Base-by-base conservation (phyloP, 1,284 basidiomycete species). In the Pascua sp. region DNA sequence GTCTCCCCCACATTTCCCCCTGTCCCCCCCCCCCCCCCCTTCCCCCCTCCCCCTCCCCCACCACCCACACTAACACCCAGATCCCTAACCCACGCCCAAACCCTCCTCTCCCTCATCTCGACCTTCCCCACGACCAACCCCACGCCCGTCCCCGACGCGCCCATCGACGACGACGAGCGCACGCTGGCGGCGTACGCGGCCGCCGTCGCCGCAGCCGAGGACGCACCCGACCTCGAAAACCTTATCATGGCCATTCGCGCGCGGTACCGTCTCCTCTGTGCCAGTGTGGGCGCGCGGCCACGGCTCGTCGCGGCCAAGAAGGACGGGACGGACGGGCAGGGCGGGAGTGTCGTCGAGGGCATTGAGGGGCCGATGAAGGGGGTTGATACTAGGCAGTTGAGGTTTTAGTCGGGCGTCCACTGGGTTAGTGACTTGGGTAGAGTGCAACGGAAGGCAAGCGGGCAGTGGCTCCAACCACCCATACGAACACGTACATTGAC, bases 161-260 rank as follows among this genome's bases (percentile, higher is more conserved):
- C 37, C 42, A 3, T 44, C 49, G 44, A 56, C 40, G 11, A 50
- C 49, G 15, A 42, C 54, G n/a, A 32, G 41, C 49, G 48, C 47
- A 36, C 47, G 43, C n/a, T 18, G 17, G 45, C 32, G 12, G n/a
- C 36, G 9, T 7, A 38, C 11, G 45, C 37, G 1, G 43, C 18
- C 5, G 58, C 43, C 0, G 44, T 39, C 2, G 45, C 16, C 15
- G 43, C 24, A 0, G 46, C 42, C 8, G 51, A 43, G 12, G 53
- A 49, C 10, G 44, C 53, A 5, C 51, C 49, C 1, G 85, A 88
- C 45, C 65, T 91, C 36, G 78, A 85, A 11, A 84, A 84, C 54
- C 83, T 93, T 24, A 84, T 95, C 58, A 84, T 86, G 43, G 86
- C 89, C 63, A 94, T 96, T 61, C 85, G 91, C 38, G 90, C 92